Percentiles rank a stretch among this genome's conserved stretches.
phyloP scores from a whole-genome alignment of 2,329 filamentous ascomycete genomes.

The Curvularia eragrostidis region DNA sequence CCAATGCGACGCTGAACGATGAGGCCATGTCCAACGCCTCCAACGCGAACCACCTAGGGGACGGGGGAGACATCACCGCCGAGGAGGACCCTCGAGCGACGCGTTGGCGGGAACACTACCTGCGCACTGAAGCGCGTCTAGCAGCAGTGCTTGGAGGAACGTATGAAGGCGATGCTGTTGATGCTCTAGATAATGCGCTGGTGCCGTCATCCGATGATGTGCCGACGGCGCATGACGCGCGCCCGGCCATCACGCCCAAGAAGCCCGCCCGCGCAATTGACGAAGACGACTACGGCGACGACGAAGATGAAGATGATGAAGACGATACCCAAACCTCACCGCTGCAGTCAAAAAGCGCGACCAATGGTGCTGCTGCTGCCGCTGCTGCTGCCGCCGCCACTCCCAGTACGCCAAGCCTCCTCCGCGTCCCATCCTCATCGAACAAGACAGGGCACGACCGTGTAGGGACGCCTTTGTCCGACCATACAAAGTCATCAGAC shows the following conservation, averaged over 20 bases:
- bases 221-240: conserved; percentile 53
- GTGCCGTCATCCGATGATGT: conserved; percentile 36
- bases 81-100: conserved; percentile 57
- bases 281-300: conserved; percentile 85
- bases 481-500: conserved; percentile 74
- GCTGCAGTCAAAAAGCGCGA: conserved; percentile 60
- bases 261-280: conserved; percentile 79
- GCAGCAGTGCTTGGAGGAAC: conserved; percentile 71
- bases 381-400: conserved; percentile 62
- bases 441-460: conserved; percentile 67
- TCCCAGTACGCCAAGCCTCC: conserved; percentile 66
- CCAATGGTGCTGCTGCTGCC: conserved; percentile 60
- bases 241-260: conserved; percentile 65
- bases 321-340: conserved; percentile 54
- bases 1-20: conserved; percentile 54
- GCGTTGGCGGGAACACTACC: conserved; percentile 79
- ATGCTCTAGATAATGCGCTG: conserved; percentile 35
- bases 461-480: conserved; percentile 60
- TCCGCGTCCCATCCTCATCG: conserved; percentile 71
- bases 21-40: conserved; percentile 52
- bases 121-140: conserved; percentile 77
- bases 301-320: conserved; percentile 65
- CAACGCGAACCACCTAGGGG: conserved; percentile 46
- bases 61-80: conserved; percentile 50
- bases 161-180: conserved; percentile 29